Conservation (phyloP, 495 filamentous ascomycete species). For the Hypoxylon cercidicola region DNA sequence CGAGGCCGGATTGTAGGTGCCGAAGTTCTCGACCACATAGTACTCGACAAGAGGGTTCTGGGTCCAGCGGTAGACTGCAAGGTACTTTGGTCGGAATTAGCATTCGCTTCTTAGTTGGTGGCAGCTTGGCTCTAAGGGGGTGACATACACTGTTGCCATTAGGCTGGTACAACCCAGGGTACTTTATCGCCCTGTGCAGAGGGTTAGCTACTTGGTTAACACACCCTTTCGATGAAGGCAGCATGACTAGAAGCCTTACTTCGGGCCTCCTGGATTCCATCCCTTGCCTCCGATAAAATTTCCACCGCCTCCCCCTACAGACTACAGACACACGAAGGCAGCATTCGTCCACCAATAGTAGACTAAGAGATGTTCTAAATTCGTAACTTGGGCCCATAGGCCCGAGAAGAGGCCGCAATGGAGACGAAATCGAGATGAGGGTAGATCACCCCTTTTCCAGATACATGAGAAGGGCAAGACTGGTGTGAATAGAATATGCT, state of each 20-base stretch:
- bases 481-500: not conserved
- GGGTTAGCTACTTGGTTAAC: conserved; percentile 1
- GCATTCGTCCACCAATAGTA: not conserved
- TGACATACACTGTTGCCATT: conserved; percentile 54
- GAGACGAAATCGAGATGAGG: too few relatives aligned
- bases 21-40: conserved; percentile 71
- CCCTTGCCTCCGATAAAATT: conserved; percentile 74
- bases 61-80: conserved; percentile 72
- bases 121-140: not conserved
- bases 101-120: conserved; percentile 20
- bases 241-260: conserved; percentile 41
- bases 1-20: conserved; percentile 63
- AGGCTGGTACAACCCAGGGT: conserved; percentile 58
- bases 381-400: not conserved
- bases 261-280: conserved; percentile 64
- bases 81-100: conserved; percentile 44
- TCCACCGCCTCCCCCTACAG: conserved; percentile 49
- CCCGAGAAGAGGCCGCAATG: too few relatives aligned
- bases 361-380: not conserved
- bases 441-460: too few relatives aligned
- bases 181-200: conserved; percentile 55
- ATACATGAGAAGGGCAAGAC: too few relatives aligned
- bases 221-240: not conserved
- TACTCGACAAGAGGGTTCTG: conserved; percentile 70
- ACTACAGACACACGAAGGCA: conserved; percentile 1